Base-by-base conservation (phyloP, 2,329 filamentous ascomycete species). In the Periconia digitata region DNA sequence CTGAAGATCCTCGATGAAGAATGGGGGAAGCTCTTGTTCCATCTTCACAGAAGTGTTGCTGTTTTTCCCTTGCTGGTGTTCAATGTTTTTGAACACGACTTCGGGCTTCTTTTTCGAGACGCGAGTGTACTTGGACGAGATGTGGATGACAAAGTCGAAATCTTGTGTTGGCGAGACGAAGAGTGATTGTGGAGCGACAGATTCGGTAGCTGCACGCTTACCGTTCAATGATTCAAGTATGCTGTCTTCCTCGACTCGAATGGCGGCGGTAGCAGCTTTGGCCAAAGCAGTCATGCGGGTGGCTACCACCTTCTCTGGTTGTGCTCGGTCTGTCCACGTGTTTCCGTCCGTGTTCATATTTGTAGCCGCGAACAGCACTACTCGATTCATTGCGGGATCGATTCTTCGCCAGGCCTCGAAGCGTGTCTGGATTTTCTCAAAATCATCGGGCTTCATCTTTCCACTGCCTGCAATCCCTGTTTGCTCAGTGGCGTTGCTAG, bases 351-450 rank as follows among this genome's bases (percentile, higher is more conserved):
- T 73, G 60, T 96, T 91, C 54, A 89, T 76, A 44, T 89, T 87
- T 0, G 90, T 91, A 2, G 90, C 90, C 3, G 87, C 87, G 62
- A 96, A 89, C 34, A 97, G 75, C 16, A 87, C 85, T 2, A 89
- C 83, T 52, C 85, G 85, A 72, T 94, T 95, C 85, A 97, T 89
- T 44, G 81, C 84, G 1, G 92, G 91, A 63, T 99, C 94, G 45
- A 94, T 85, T 56, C 87, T 90, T 49, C 94, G 82, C 90, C 90
- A 95, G 13, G 87, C 85, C 52, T 90, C 84, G 49, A 97, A 86
- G 17, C 87, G 84, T 3, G 85, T 88, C 32, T 79, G 79, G 54
- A 94, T 85, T 2, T 78, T 75, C 24, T 81, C 74, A 10, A 86
- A 78, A 23, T 87, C 83, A 10, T 81, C 75, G 7, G 76, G 71